Evolutionary conservation across 108 stramenopile species (phyloP), one percentile per base, ranked within the genome.

Genomic region (Thalassiosira profunda): DNA sequence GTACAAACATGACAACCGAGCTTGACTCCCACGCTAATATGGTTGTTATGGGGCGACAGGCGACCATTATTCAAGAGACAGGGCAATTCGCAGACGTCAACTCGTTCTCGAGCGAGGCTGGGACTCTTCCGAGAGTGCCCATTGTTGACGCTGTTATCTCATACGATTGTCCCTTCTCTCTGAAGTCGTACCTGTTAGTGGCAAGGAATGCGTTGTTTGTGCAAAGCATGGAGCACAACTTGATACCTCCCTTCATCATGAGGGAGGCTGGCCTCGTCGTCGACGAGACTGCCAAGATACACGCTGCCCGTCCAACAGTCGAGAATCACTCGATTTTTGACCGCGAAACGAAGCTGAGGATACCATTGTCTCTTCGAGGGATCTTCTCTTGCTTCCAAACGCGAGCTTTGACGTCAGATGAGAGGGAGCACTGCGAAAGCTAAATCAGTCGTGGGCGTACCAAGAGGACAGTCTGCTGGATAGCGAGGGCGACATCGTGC

Each of bases 181-280:
- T 28, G 1, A 7, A 25, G 28, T 21, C 31, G 1, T 55, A 46
- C 60, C 53, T 74, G 11, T 25, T 81, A 20, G 20, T 81, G 3
- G 37, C 59, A 1, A 29, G 49, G 3, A 61, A 81, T 36, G 72
- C 72, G 5, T 11, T 81, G 8, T 55, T 69, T 42, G 58, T 74
- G 1, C 79, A 67, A 1, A 17, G 30, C 0, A 74, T 81, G 79
- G 18, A 69, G 12, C 30, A 74, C 69, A 74, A 81, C 41, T 44
- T 75, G 9, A 30, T 75, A 25, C 72, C 72, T 1, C 79, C 79
- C 17, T 74, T 80, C 67, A 23, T 74, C 1, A 17, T 80, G 23
- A 4, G 79, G 1, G 72, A 74, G 30, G 58, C 58, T 21, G 79
- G 72, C 0, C 10, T 74, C 3, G 4, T 4, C 10, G 79, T 80